phyloP scores from a whole-genome alignment of 371 early-diverging fungal genomes.

The Conidiobolus incongruus region DNA sequence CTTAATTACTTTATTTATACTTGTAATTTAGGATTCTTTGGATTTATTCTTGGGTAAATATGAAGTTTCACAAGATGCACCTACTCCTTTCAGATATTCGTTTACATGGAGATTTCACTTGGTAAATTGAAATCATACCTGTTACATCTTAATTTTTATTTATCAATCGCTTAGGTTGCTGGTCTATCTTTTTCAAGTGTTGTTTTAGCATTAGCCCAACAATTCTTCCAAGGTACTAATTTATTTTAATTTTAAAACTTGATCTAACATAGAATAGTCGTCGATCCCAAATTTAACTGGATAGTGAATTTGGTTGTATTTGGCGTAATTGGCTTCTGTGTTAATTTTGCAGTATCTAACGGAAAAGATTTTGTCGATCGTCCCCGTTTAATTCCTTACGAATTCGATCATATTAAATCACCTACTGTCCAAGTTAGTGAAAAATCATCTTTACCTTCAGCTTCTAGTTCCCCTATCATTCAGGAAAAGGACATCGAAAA shows the following conservation, averaged over 20 bases:
- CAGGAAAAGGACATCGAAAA: no score
- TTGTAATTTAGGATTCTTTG: no score
- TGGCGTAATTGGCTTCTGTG: background rate
- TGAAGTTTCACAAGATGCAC: background rate
- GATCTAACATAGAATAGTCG: no score
- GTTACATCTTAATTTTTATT: background rate
- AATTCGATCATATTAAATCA: background rate
- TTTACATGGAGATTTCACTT: background rate
- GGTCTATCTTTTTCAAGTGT: background rate
- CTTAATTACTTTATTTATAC: no score
- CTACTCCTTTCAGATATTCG: background rate
- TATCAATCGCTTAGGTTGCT: background rate
- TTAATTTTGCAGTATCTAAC: background rate
- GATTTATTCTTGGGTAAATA: conserved; percentile 2
- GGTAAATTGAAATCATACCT: background rate
- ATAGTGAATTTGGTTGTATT: no score
- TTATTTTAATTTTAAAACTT: background rate
- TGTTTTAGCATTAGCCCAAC: background rate
- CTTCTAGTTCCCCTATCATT: no score
- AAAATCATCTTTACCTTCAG: no score
- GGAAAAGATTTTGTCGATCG: background rate
- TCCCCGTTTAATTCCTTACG: background rate
- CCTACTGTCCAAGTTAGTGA: background rate
- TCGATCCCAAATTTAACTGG: no score
- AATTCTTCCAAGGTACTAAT: background rate